Conservation (phyloP, 257 asterid species). For the Lithospermum erythrorhizon region DNA sequence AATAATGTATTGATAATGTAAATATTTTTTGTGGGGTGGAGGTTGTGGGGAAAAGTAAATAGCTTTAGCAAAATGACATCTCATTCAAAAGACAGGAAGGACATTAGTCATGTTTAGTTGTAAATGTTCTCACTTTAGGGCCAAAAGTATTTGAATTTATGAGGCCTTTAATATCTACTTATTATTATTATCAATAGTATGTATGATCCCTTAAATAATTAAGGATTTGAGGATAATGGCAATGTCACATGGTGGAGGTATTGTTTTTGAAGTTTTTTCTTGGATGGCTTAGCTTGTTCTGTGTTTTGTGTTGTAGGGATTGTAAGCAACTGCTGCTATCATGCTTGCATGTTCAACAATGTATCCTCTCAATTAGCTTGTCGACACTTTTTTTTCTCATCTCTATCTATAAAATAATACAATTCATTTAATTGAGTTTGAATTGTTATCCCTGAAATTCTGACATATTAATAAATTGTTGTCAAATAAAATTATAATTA, state of each 20-base stretch:
- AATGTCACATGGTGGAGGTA: conserved; percentile 35
- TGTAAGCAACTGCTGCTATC: conserved; percentile 21
- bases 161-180: not conserved
- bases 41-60: conserved; percentile 1
- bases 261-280: conserved; percentile 23
- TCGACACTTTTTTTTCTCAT: too few relatives aligned
- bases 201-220: not conserved
- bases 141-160: not conserved
- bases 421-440: too few relatives aligned
- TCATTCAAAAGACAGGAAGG: conserved; percentile 17
- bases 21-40: conserved; percentile 12
- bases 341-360: conserved; percentile 35
- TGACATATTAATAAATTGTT: too few relatives aligned
- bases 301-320: conserved; percentile 30
- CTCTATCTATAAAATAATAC: too few relatives aligned
- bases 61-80: conserved; percentile 19
- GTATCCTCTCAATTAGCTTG: too few relatives aligned
- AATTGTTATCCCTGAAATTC: too few relatives aligned
- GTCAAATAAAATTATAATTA: too few relatives aligned
- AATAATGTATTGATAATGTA: not conserved
- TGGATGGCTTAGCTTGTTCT: conserved; percentile 21
- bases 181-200: too few relatives aligned
- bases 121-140: conserved; percentile 21
- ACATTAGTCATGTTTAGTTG: conserved; percentile 34
- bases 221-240: conserved; percentile 11